phyloP scores from a whole-genome alignment of 441 rosid genomes.

The Melastoma candidum region DNA sequence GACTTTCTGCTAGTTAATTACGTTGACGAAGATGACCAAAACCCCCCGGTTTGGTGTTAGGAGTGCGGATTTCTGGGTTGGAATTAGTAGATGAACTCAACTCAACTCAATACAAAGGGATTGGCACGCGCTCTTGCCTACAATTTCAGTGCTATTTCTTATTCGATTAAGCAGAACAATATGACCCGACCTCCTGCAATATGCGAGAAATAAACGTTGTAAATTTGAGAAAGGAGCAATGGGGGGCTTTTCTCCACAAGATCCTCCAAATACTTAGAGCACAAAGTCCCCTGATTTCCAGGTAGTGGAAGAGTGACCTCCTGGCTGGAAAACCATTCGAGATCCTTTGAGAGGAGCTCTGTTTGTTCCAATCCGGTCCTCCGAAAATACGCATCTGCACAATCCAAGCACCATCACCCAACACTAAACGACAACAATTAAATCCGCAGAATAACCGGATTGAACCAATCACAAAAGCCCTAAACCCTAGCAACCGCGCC shows the following conservation, averaged over 20 bases:
- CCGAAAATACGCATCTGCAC: constrained; percentile 75
- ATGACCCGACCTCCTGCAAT: constrained; percentile 85
- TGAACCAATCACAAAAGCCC: neutral
- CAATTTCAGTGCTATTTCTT: neutral
- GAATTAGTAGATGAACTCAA: too few relatives aligned
- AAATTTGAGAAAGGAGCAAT: constrained; percentile 71
- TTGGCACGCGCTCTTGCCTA: too few relatives aligned
- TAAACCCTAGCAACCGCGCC: neutral
- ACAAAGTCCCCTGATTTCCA: constrained; percentile 49
- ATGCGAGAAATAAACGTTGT: constrained; percentile 84
- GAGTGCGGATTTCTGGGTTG: too few relatives aligned
- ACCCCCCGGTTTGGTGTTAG: too few relatives aligned
- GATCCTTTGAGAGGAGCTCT: constrained; percentile 46
- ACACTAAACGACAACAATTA: neutral
- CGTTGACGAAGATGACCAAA: too few relatives aligned
- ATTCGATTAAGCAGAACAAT: neutral
- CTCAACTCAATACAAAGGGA: too few relatives aligned
- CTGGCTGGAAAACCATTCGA: constrained; percentile 51
- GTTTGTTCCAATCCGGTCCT: constrained; percentile 81
- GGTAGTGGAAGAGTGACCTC: constrained; percentile 52
- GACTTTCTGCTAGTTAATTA: too few relatives aligned
- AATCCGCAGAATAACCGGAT: neutral
- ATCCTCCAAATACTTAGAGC: constrained; percentile 62
- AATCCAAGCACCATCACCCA: neutral
- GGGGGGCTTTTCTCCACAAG: constrained; percentile 67